A percentile compares a stretch with the other conserved stretches of the same genome.
Conservation (phyloP, 225 moss, liverwort and hornwort species). For the Physcomitrellopsis africana region DNA sequence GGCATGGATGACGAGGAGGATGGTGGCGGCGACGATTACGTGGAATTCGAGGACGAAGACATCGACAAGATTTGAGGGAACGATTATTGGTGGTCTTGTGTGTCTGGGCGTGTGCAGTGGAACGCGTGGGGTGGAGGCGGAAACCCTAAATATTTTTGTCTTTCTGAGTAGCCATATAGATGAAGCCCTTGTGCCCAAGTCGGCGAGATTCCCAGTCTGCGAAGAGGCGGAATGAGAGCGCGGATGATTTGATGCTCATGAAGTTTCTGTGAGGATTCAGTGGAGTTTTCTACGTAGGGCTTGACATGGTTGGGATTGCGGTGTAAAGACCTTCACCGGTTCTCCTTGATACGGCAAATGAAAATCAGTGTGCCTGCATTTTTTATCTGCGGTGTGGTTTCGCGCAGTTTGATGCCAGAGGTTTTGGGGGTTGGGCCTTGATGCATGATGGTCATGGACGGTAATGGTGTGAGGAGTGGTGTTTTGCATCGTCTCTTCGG, state of each 20-base stretch:
- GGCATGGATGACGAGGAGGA: constrained; percentile 70
- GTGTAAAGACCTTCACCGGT: constrained; percentile 13
- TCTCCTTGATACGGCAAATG: constrained; percentile 22
- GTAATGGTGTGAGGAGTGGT: too few species aligned
- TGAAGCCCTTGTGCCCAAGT: neutral
- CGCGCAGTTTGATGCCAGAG: neutral
- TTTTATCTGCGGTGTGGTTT: constrained; percentile 10
- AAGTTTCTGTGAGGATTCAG: constrained; percentile 18
- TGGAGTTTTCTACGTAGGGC: neutral
- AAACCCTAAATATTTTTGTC: constrained; percentile 22
- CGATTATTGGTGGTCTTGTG: neutral
- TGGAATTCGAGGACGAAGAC: constrained; percentile 76
- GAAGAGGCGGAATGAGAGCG: neutral
- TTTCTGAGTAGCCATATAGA: neutral
- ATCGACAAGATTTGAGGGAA: constrained; percentile 51
- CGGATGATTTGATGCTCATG: neutral
- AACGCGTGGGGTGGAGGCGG: neutral
- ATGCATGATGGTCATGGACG: too few species aligned
- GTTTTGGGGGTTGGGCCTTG: neutral
- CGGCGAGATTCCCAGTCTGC: neutral
- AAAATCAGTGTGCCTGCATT: constrained; percentile 24
- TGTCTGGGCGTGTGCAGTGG: neutral
- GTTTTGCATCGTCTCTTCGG: too few species aligned
- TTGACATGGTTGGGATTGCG: constrained; percentile 25
- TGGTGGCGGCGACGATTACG: constrained; percentile 61